Conservation (phyloP, 306 rosid species). For the Carpinus viminea region DNA sequence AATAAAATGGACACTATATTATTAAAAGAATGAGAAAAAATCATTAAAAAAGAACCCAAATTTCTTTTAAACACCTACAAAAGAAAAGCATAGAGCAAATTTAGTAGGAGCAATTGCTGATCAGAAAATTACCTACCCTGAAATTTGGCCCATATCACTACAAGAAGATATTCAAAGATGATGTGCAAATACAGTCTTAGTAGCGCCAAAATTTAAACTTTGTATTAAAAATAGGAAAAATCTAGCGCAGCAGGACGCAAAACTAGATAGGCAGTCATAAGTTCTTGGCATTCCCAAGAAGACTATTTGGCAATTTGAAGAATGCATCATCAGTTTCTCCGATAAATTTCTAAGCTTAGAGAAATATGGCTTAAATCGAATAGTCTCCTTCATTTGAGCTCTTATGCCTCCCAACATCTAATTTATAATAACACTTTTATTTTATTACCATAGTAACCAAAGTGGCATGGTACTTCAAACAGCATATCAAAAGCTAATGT, state of each 20-base stretch:
- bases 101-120: not conserved
- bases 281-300: not conserved
- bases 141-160: not conserved
- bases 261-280: not conserved
- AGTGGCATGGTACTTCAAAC: not conserved
- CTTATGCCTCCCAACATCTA: not conserved
- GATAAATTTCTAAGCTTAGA: not conserved
- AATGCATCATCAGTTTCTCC: not conserved
- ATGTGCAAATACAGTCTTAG: not conserved
- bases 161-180: not conserved
- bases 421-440: not conserved
- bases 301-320: not conserved
- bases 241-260: not conserved
- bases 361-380: not conserved
- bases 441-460: not conserved
- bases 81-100: not conserved
- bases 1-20: not conserved
- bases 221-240: not conserved
- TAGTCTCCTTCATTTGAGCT: not conserved
- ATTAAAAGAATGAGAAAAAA: not conserved
- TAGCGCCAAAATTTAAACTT: not conserved
- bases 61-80: not conserved
- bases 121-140: not conserved
- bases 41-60: not conserved
- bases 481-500: not conserved